Conservation (phyloP, 139 green algal species). For the Nannochloris sp. region DNA sequence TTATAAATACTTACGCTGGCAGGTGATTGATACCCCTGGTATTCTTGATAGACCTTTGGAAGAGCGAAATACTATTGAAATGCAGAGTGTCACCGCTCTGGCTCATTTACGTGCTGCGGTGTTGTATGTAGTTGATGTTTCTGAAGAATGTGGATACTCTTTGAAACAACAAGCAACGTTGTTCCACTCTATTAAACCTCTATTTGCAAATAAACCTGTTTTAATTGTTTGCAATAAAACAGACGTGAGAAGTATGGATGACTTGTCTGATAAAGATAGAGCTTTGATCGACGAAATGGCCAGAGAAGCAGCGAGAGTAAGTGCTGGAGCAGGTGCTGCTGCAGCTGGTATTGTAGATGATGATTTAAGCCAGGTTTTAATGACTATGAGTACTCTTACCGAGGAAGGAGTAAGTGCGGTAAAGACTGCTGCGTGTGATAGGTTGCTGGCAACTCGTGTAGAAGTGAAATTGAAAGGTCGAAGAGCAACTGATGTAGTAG, state of each 20-base stretch:
- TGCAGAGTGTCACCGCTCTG: slow-evolving; percentile 94
- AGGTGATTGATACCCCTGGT: slow-evolving; percentile 97
- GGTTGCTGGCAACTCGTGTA: slow-evolving; percentile 81
- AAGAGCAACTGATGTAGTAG: slow-evolving; percentile 77
- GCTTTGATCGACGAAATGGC: slow-evolving; percentile 76
- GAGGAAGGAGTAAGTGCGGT: slow-evolving; percentile 86
- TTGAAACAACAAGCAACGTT: slow-evolving; percentile 90
- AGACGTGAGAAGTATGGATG: slow-evolving; percentile 29
- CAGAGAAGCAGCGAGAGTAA: slow-evolving; percentile 45
- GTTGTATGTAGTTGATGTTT: slow-evolving; percentile 96
- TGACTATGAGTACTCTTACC: slow-evolving; percentile 87
- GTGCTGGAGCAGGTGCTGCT: slow-evolving; percentile 1
- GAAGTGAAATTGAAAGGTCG: slow-evolving; percentile 89
- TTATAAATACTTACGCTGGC: slow-evolving; percentile 92
- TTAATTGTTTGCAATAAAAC: slow-evolving; percentile 96
- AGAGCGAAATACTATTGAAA: slow-evolving; percentile 99
- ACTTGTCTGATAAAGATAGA: slow-evolving; percentile 47
- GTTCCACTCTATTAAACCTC: slow-evolving; percentile 96
- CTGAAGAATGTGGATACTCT: slow-evolving; percentile 90
- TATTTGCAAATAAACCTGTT: slow-evolving; percentile 98
- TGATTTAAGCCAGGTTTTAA: slow-evolving; percentile 36
- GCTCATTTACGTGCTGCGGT: slow-evolving; percentile 94
- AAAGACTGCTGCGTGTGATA: slow-evolving; percentile 86
- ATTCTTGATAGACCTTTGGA: slow-evolving; percentile 97
- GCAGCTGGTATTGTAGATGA: slow-evolving; percentile 19